These are phyloP conservation scores for Hyphopichia buzzinii DNA, from an alignment of 1,139 yeast species.

Conservation along the genomic window DNA sequence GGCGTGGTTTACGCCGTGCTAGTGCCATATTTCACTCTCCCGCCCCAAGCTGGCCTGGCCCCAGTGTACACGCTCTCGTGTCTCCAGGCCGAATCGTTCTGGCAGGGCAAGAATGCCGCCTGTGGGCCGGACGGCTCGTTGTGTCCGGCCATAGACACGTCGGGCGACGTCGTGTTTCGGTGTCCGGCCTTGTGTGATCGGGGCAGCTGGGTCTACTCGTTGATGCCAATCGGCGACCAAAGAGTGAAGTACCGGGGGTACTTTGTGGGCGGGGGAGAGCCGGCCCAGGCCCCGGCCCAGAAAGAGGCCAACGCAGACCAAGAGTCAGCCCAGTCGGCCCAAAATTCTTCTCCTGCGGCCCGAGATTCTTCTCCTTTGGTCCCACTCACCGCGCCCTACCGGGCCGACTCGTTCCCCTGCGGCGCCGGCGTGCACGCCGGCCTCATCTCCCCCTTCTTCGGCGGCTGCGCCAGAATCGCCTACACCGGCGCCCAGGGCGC, in stretches of 20 bases:
- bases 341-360: too few relatives aligned
- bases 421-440: constrained; percentile 92
- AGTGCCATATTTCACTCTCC: constrained; percentile 37
- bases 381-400: constrained; percentile 55
- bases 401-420: constrained; percentile 89
- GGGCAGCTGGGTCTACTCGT: constrained; percentile 73
- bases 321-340: too few relatives aligned
- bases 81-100: constrained; percentile 35
- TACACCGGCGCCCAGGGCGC: constrained; percentile 53
- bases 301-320: too few relatives aligned
- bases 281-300: constrained; percentile 11
- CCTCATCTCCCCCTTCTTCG: constrained; percentile 62
- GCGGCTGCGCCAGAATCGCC: constrained; percentile 76
- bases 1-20: constrained; percentile 26
- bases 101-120: constrained; percentile 72
- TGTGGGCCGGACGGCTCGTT: constrained; percentile 72
- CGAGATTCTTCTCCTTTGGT: constrained; percentile 12
- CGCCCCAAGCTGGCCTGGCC: constrained; percentile 24
- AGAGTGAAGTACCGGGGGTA: constrained; percentile 69
- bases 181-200: constrained; percentile 90
- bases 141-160: constrained; percentile 48
- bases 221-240: constrained; percentile 71
- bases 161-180: constrained; percentile 55
- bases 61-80: constrained; percentile 42
- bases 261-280: constrained; percentile 70